Evolutionary conservation across 371 early-diverging fungal genomes (phyloP), one percentile per base, ranked within the genome.

Genomic region (Rhizopus delemar): DNA sequence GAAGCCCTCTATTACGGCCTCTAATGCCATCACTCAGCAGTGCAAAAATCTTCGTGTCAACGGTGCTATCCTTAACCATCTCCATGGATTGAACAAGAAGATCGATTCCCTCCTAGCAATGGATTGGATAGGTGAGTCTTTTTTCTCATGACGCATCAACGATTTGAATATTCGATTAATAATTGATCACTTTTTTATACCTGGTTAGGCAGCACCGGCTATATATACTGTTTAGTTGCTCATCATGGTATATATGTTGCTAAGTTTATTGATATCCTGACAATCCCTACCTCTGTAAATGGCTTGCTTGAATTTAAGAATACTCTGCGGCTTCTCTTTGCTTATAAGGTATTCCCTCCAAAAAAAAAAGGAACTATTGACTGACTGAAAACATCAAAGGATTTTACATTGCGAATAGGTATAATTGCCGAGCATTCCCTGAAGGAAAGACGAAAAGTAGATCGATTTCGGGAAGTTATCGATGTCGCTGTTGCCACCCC

Each of bases 181-280:
- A 32, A n/a, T 52, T 52, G 35, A 35, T 52, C n/a, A 35, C 36
- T 52, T 16, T 52, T 35, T 52, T 28, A 34, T 35, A 8, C 7
- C 6, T 34, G 12, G 12, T 38, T 48, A 57, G 49, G 48, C 22
- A 48, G 38, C 48, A 56, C 38, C 22, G 57, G 57, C 38, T 56
- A 46, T 46, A 22, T 48, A 3, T 56, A 35, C 22, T 56, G 57
- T 16, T 22, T 56, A 16, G 57, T 56, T 28, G 36, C 22, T 48
- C 57, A 56, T 56, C 36, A 34, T 56, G 57, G 39, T 56, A 38
- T 56, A 16, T 56, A 56, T 48, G 48, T 56, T 39, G 57, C 57
- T n/a, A 56, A 56, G 28, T n/a, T 4, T 16, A 48, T 56, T 48
- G 57, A 56, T 56, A 46, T 35, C 15, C 16, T 56, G 16, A 56